These are phyloP conservation scores for Ogataea naganishii DNA, from an alignment of 805 yeast species.

Conservation along the genomic window DNA sequence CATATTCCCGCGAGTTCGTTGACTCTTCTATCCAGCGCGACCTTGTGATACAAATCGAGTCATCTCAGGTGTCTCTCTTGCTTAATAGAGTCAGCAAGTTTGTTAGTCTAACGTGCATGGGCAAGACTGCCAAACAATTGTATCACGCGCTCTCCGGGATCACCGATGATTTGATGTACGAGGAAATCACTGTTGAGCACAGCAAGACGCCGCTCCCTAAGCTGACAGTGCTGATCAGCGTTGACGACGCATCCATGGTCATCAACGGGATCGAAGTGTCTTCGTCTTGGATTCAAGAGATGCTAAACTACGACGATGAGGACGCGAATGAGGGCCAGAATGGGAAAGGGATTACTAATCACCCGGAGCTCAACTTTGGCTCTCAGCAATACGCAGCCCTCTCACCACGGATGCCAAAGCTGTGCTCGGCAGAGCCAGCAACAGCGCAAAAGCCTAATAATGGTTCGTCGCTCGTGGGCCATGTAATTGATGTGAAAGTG, in stretches of 20 bases:
- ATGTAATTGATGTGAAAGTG: slow-evolving; percentile 34
- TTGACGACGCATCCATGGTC: slow-evolving; percentile 11
- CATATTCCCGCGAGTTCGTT: slow-evolving; percentile 38
- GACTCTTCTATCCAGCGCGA: slow-evolving; percentile 27
- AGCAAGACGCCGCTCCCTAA: slow-evolving; percentile 6
- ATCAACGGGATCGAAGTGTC: slow-evolving; percentile 22
- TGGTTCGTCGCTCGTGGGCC: slow-evolving; percentile 17
- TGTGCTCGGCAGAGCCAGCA: too few relatives aligned
- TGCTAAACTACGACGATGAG: slow-evolving; percentile 4
- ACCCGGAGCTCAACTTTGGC: neutral
- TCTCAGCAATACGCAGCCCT: too few relatives aligned
- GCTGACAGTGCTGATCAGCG: slow-evolving; percentile 13
- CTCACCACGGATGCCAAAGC: too few relatives aligned
- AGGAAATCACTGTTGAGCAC: slow-evolving; percentile 6
- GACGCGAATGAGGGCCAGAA: too few relatives aligned
- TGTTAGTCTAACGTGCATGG: slow-evolving; percentile 13
- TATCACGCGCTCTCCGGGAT: slow-evolving; percentile 10
- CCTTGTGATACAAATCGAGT: slow-evolving; percentile 33
- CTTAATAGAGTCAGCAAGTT: slow-evolving; percentile 23
- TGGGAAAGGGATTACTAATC: too few relatives aligned
- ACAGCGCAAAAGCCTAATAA: too few relatives aligned
- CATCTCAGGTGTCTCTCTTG: slow-evolving; percentile 22
- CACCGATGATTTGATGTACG: slow-evolving; percentile 18
- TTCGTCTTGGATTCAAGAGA: slow-evolving; percentile 17
- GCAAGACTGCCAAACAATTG: slow-evolving; percentile 18